These are phyloP conservation scores for Sindora glabra DNA, from an alignment of 306 rosid species.

Conservation along the genomic window DNA sequence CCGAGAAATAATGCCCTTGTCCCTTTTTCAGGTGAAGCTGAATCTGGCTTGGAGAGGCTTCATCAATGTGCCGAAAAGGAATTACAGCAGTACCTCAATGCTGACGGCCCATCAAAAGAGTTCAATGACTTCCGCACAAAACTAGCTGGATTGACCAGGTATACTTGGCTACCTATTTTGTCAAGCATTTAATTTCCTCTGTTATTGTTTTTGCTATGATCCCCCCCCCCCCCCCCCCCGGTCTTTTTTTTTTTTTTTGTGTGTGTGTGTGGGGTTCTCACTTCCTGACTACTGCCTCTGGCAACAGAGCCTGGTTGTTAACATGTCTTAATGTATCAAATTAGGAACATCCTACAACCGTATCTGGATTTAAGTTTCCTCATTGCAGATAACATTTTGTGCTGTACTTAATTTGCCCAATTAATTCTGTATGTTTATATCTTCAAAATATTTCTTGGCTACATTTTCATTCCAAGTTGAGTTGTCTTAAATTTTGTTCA, in stretches of 20 bases:
- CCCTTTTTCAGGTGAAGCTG: constrained; percentile 58
- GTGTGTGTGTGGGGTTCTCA: not conserved
- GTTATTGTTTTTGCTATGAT: not conserved
- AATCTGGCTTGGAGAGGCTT: constrained; percentile 76
- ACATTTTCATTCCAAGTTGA: not conserved
- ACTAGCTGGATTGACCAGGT: constrained; percentile 74
- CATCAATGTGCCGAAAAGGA: constrained; percentile 86
- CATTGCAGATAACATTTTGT: not conserved
- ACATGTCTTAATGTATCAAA: not conserved
- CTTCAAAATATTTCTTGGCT: not conserved
- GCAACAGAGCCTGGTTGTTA: not conserved
- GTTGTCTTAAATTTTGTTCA: too few relatives aligned
- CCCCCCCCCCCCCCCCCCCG: not conserved
- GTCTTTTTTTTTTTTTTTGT: not conserved
- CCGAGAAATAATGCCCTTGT: constrained; percentile 3
- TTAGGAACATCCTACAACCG: not conserved
- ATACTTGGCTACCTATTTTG: not conserved
- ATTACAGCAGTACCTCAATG: constrained; percentile 43
- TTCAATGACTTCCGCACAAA: constrained; percentile 70
- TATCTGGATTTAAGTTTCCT: not conserved
- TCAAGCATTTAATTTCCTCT: not conserved
- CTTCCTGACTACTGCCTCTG: not conserved
- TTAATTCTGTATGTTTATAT: not conserved
- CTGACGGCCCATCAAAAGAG: constrained; percentile 52
- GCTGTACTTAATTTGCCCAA: not conserved